Evolutionary conservation across 2,329 filamentous ascomycete species (phyloP).

Genomic region (Cercospora sesami): DNA sequence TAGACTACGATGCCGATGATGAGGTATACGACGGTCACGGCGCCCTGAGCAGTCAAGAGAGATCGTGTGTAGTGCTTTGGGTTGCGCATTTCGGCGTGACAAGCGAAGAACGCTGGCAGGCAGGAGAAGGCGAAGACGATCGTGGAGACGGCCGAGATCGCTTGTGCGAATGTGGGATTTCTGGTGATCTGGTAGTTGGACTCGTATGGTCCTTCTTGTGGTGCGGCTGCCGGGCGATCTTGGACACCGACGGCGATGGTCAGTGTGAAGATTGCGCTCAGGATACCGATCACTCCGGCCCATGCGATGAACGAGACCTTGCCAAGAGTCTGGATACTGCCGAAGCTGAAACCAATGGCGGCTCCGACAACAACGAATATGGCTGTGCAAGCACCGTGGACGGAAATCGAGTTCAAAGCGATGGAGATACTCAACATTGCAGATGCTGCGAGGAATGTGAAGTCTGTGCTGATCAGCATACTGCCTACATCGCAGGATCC

Average conservation of each 20-base stretch:
- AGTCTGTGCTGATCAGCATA: slow-evolving; percentile 18
- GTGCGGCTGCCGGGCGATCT: slow-evolving; percentile 39
- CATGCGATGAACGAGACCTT: slow-evolving; percentile 40
- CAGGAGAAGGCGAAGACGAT: slow-evolving; percentile 45
- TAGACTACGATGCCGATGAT: slow-evolving; percentile 48
- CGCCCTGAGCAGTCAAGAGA: slow-evolving; percentile 34
- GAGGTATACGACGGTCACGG: slow-evolving; percentile 38
- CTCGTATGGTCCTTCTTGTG: slow-evolving; percentile 30
- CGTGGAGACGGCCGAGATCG: slow-evolving; percentile 61
- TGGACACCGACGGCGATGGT: slow-evolving; percentile 39
- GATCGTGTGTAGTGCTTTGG: slow-evolving; percentile 39
- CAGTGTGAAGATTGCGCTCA: slow-evolving; percentile 35
- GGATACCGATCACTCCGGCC: slow-evolving; percentile 34
- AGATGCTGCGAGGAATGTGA: slow-evolving; percentile 40
- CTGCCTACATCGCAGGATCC: too few relatives aligned
- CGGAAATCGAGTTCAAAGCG: slow-evolving; percentile 31
- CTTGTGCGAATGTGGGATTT: slow-evolving; percentile 48
- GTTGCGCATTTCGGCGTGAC: slow-evolving; percentile 44
- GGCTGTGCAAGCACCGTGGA: slow-evolving; percentile 41
- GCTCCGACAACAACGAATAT: slow-evolving; percentile 45
- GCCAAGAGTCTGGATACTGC: slow-evolving; percentile 41
- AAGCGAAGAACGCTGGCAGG: slow-evolving; percentile 43
- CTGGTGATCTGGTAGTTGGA: slow-evolving; percentile 37
- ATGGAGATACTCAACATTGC: slow-evolving; percentile 34
- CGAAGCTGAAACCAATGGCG: slow-evolving; percentile 41